Evolutionary conservation across 345 rosid species (phyloP), one percentile per base, ranked within the genome.

Genomic region (Mallotus nudiflorus): DNA sequence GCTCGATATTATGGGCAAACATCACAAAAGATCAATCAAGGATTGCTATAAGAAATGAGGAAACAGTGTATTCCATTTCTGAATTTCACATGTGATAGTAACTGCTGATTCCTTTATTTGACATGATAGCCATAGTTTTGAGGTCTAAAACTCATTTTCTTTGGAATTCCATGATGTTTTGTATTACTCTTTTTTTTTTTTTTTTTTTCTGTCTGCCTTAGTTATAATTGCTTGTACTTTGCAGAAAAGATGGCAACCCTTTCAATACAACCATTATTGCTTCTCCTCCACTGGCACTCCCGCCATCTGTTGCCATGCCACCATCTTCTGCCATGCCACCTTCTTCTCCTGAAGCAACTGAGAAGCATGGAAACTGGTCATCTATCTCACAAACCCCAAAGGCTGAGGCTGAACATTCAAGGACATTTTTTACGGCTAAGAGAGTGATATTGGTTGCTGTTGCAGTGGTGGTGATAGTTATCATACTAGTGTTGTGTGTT

Each of bases 181-280:
- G 48, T 56, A 31, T 71, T 44, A 22, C 9, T 0, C 27, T 22
- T 44, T 27, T 19, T n/a, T n/a, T n/a, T n/a, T n/a, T n/a, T n/a
- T n/a, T n/a, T n/a, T 20, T 28, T n/a, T 49, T 29, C 54, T 39
- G 25, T 27, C 66, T 63, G 9, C 35, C 7, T 68, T 40, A 31
- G 56, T 71, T 3, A 70, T 45, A 15, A 44, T 68, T 3, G 11
- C 55, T 20, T 73, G 6, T 69, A 42, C 51, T 70, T 60, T 62
- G 76, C 97, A 92, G 99, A 71, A 95, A 76, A 85, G 98, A 85
- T 69, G 97, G 99, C 71, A 95, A 93, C 71, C 99, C 94, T 6
- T 95, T 95, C 75, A 89, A 92, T 71, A 90, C 97, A 59, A 81
- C 93, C 16, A 78, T 87, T 58, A 79, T 89, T 62, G 79, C 88